A percentile compares a stretch with the other conserved stretches of the same genome.
phyloP scores from a whole-genome alignment of 2,329 filamentous ascomycete genomes.

The Ascochyta koolunga region DNA sequence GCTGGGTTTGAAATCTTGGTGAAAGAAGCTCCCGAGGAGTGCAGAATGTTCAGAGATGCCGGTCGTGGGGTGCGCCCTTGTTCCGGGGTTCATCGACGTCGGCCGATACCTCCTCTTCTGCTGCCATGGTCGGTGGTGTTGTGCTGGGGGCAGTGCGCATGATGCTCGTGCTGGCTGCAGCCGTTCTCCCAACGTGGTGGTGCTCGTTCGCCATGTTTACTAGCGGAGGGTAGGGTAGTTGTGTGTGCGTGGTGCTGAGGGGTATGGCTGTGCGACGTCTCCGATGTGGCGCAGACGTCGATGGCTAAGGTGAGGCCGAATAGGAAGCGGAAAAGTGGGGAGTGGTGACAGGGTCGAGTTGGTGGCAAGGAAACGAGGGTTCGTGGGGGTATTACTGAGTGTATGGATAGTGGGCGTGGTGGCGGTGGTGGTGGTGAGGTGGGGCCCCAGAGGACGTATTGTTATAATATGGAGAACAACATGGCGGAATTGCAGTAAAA shows the following conservation, averaged over 20 bases:
- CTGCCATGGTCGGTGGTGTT: slow-evolving; percentile 28
- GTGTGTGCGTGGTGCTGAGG: slow-evolving; percentile 4
- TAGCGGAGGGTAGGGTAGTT: slow-evolving; percentile 2
- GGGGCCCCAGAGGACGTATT: slow-evolving; percentile 45
- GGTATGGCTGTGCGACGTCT: neutral
- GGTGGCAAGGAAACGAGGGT: slow-evolving; percentile 9
- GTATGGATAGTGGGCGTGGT: slow-evolving; percentile 5
- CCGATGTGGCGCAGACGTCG: slow-evolving; percentile 1
- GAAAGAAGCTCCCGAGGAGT: slow-evolving; percentile 51
- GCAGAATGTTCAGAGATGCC: slow-evolving; percentile 43
- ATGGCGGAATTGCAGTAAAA: slow-evolving; percentile 35
- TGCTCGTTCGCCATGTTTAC: slow-evolving; percentile 44
- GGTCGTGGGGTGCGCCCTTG: slow-evolving; percentile 58
- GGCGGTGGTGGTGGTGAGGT: slow-evolving; percentile 27
- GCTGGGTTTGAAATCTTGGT: slow-evolving; percentile 55
- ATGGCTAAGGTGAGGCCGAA: slow-evolving; percentile 4
- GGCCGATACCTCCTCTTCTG: slow-evolving; percentile 69
- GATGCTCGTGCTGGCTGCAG: slow-evolving; percentile 10
- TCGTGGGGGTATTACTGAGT: slow-evolving; percentile 13
- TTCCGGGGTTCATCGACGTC: slow-evolving; percentile 94
- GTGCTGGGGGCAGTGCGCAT: slow-evolving; percentile 44
- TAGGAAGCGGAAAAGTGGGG: slow-evolving; percentile 11
- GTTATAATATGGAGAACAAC: slow-evolving; percentile 48
- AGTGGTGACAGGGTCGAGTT: slow-evolving; percentile 12
- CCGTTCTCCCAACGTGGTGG: slow-evolving; percentile 31